Percentiles rank a stretch among this genome's conserved stretches.
Evolutionary conservation across 345 rosid species (phyloP).

Genomic region (Lepidium sativum): DNA sequence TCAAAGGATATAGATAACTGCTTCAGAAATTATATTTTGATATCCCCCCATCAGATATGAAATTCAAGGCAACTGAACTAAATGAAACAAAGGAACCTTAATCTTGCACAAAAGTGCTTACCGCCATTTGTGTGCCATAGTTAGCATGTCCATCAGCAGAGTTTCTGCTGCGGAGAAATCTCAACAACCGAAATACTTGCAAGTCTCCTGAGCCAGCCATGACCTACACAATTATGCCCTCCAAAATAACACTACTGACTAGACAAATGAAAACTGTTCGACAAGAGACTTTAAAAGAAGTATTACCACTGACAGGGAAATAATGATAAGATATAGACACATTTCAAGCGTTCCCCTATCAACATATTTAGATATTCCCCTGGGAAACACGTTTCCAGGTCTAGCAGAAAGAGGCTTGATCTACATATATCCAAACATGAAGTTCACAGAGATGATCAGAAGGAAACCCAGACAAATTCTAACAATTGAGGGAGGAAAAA

Average conservation of each 20-base stretch:
- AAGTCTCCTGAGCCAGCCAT: slow-evolving; percentile 99
- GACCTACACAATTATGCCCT: slow-evolving; percentile 42
- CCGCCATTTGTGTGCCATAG: slow-evolving; percentile 92
- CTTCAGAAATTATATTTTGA: slow-evolving; percentile 6
- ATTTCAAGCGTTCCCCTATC: slow-evolving; percentile 93
- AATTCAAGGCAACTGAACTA: background rate
- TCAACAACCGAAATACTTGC: slow-evolving; percentile 69
- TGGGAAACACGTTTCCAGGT: slow-evolving; percentile 46
- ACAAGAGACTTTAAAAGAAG: background rate
- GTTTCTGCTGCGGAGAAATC: slow-evolving; percentile 70
- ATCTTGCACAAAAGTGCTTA: slow-evolving; percentile 29
- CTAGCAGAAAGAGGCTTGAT: slow-evolving; percentile 68
- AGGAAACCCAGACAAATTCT: background rate
- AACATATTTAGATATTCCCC: slow-evolving; percentile 68
- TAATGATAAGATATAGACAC: slow-evolving; percentile 79
- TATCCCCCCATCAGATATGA: background rate
- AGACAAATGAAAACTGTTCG: background rate
- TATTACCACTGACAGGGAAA: slow-evolving; percentile 78
- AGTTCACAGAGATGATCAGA: slow-evolving; percentile 8
- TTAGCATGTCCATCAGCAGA: slow-evolving; percentile 79
- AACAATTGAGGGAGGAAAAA: background rate
- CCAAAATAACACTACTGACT: slow-evolving; percentile 11
- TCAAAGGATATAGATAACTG: background rate
- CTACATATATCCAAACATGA: slow-evolving; percentile 36
- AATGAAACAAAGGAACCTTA: background rate